Base-by-base conservation (phyloP, 108 stramenopile species). In the Skeletonema marinoi region DNA sequence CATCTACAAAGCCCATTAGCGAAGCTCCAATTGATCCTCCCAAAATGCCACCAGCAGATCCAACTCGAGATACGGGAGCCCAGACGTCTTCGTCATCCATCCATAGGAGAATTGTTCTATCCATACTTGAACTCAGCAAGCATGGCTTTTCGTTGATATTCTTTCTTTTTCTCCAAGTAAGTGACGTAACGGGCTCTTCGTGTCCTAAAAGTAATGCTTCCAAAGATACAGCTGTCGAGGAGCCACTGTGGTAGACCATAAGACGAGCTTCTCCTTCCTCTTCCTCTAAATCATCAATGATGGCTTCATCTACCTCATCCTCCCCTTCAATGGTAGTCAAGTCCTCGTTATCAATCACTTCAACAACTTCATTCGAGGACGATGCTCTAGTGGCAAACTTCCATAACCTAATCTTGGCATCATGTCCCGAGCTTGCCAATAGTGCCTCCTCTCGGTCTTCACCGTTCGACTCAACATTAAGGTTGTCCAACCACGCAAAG, bases 151-250 rank as follows among this genome's bases (percentile, higher is more conserved):
- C 83, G 59, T 82, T 6, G 82, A 12, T 6, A 66, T 25, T 51
- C 77, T 61, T 16, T 86, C 80, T 44, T 32, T 88, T 83, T 48
- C 89, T 79, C 89, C 90, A 96, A 14, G 68, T 58, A 10, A 94
- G 84, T 0, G 89, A 88, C 7, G 95, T 93, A 38, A 94, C 89
- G 7, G 84, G 58, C 77, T 93, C 95, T 80, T 96, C 95, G 71
- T 96, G 95, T 13, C 93, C 95, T 38, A 93, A 60, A 32, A 96
- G 84, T 29, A 96, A 61, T 13, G 95, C 95, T 78, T 96, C 95
- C 60, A 96, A 73, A 2, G 88, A 87, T 10, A 96, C 71, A 13
- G 72, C 87, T 12, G 83, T 85, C 6, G 75, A 83, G 19, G 68
- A 63, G 3, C 21, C 36, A 13, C 56, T 19, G 31, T 88, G 83